These are phyloP conservation scores for Aureobasidium namibiae DNA, from an alignment of 2,329 filamentous ascomycete genomes.

Conservation along the genomic window DNA sequence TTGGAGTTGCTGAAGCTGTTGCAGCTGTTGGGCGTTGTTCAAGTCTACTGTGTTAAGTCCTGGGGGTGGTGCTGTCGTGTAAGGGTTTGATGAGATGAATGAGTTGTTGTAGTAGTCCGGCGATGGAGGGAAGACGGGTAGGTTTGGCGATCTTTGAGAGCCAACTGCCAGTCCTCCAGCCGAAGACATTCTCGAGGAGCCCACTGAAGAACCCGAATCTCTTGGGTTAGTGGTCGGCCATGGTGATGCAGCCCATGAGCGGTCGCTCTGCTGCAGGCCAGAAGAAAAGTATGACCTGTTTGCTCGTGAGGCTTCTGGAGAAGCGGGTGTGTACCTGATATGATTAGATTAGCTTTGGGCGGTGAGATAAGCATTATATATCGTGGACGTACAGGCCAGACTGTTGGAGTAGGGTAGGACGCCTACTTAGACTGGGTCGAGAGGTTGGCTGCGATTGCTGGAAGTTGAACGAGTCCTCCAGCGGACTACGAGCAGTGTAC, in stretches of 20 bases:
- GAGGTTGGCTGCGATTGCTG: not conserved
- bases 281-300: conserved; percentile 2
- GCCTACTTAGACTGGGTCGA: not conserved
- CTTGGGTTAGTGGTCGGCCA: conserved; percentile 1
- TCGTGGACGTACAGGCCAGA: conserved; percentile 1
- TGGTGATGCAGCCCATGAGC: conserved; percentile 4
- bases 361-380: not conserved
- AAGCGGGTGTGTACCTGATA: conserved; percentile 10
- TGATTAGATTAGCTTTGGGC: conserved; percentile 4
- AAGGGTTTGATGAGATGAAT: conserved; percentile 9
- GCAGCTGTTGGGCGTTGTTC: not conserved
- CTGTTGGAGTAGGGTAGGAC: conserved; percentile 4
- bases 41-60: conserved; percentile 9
- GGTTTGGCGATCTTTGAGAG: conserved; percentile 2
- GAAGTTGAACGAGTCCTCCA: conserved; percentile 4
- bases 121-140: not conserved
- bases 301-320: not conserved
- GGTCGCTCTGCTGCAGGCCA: not conserved
- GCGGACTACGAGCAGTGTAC: not conserved
- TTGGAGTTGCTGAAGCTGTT: conserved; percentile 1
- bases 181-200: conserved; percentile 7
- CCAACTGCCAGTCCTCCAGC: not conserved
- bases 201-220: conserved; percentile 4
- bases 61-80: conserved; percentile 11
- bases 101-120: conserved; percentile 9